Conservation (phyloP, 164 flowering plant genomes). For the Brasenia schreberi region DNA sequence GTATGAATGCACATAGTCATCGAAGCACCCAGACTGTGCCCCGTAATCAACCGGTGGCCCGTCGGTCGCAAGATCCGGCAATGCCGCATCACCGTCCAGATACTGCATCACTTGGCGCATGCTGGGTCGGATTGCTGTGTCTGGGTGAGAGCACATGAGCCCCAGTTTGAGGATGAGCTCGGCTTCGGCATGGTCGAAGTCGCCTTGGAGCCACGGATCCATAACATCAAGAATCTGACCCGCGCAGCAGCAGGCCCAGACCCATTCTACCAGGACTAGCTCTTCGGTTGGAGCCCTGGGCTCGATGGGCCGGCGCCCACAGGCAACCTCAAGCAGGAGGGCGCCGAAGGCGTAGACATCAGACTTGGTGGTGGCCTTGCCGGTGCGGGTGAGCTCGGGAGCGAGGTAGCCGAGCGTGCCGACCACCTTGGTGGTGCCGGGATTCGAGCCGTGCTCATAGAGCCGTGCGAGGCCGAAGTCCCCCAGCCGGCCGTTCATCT, state of each 20-base stretch:
- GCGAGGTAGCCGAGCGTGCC: constrained; percentile 65
- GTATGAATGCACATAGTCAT: constrained; percentile 17
- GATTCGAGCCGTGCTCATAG: constrained; percentile 50
- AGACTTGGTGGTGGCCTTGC: constrained; percentile 32
- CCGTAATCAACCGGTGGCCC: constrained; percentile 6
- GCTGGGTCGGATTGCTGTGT: constrained; percentile 20
- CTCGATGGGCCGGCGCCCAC: constrained; percentile 58
- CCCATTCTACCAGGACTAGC: constrained; percentile 50
- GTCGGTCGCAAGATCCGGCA: constrained; percentile 14
- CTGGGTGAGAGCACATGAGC: constrained; percentile 30
- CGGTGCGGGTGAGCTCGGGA: constrained; percentile 49
- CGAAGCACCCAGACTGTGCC: constrained; percentile 10
- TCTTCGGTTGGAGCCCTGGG: constrained; percentile 33
- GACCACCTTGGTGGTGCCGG: constrained; percentile 40
- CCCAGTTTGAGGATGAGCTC: constrained; percentile 34
- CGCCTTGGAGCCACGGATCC: constrained; percentile 21
- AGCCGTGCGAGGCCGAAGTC: constrained; percentile 36
- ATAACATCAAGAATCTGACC: constrained; percentile 29
- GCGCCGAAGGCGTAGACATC: constrained; percentile 62
- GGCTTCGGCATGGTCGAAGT: constrained; percentile 22
- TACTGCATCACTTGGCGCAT: constrained; percentile 42
- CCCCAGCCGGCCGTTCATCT: constrained; percentile 21
- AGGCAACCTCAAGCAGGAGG: constrained; percentile 37
- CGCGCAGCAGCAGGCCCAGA: constrained; percentile 25
- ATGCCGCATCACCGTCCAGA: constrained; percentile 27